Evolutionary conservation across 2,329 filamentous ascomycete genomes (phyloP).

Genomic region (Cladosporium sp.): DNA sequence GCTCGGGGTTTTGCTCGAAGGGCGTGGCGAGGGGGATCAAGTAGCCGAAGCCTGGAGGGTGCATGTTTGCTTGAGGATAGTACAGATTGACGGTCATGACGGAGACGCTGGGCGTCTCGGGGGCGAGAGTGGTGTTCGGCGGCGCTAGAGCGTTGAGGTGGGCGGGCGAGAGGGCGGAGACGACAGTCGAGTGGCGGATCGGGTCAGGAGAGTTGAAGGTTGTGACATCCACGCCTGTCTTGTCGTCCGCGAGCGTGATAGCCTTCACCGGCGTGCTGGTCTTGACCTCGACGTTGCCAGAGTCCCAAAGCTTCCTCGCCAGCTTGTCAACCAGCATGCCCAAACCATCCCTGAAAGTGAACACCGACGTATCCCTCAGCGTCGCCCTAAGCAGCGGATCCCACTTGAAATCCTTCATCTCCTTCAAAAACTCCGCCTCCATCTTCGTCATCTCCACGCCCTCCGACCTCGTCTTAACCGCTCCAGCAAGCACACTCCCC

Average conservation of each 20-base stretch:
- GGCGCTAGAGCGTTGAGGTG: slow-evolving; percentile 33
- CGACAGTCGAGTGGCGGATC: slow-evolving; percentile 53
- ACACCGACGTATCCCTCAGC: slow-evolving; percentile 41
- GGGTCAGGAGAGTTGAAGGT: slow-evolving; percentile 26
- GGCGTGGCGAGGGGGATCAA: slow-evolving; percentile 77
- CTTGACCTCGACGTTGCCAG: slow-evolving; percentile 43
- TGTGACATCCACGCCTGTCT: slow-evolving; percentile 36
- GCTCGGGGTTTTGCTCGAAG: slow-evolving; percentile 73
- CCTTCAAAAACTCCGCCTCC: slow-evolving; percentile 34
- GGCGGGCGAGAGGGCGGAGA: slow-evolving; percentile 60
- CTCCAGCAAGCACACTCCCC: slow-evolving; percentile 41
- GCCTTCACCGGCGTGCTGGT: slow-evolving; percentile 46
- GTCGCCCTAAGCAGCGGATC: slow-evolving; percentile 36
- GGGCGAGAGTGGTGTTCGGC: slow-evolving; percentile 30
- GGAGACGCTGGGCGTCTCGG: slow-evolving; percentile 57
- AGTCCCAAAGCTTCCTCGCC: slow-evolving; percentile 38
- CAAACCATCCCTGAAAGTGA: slow-evolving; percentile 47
- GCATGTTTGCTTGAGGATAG: slow-evolving; percentile 65
- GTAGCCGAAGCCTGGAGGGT: slow-evolving; percentile 81
- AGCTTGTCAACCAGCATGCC: slow-evolving; percentile 42
- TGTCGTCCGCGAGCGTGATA: slow-evolving; percentile 39
- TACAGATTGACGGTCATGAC: slow-evolving; percentile 94
- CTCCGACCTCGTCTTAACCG: slow-evolving; percentile 33
- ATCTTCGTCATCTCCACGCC: slow-evolving; percentile 39
- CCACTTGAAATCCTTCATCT: slow-evolving; percentile 37